Percentiles rank a stretch among this genome's conserved stretches.
Conservation (phyloP, 129 eudicot genomes). For the Rutidosis leptorrhynchoides region DNA sequence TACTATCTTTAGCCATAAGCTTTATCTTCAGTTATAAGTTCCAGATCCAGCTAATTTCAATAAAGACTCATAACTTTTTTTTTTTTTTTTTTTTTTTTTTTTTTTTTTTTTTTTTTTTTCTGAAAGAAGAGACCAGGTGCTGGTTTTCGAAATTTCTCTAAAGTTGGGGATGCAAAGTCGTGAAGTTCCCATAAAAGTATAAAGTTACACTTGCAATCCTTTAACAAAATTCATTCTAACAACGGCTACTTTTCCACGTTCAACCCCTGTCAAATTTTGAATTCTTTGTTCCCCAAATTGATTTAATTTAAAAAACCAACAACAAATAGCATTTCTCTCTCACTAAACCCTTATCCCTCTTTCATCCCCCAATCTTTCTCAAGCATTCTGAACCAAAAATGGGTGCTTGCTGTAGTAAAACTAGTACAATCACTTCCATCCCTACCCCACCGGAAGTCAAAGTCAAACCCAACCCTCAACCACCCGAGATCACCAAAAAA, state of each 20-base stretch:
- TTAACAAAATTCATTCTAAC: not conserved
- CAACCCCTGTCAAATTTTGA: slow-evolving; percentile 30
- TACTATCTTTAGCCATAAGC: too few species aligned
- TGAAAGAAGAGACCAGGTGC: slow-evolving; percentile 2
- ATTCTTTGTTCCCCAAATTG: slow-evolving; percentile 19
- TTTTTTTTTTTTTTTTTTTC: too few species aligned
- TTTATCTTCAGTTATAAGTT: too few species aligned
- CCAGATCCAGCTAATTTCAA: too few species aligned
- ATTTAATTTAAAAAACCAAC: slow-evolving; percentile 23
- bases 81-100: too few species aligned
- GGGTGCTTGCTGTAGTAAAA: slow-evolving; percentile 39
- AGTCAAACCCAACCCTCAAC: slow-evolving; percentile 24
- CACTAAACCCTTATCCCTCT: slow-evolving; percentile 18
- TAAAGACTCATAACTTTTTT: too few species aligned
- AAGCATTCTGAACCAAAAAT: slow-evolving; percentile 19
- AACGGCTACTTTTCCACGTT: slow-evolving; percentile 38
- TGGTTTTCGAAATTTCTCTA: slow-evolving; percentile 16
- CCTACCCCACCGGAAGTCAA: slow-evolving; percentile 27
- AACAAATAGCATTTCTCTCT: slow-evolving; percentile 7
- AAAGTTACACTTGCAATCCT: slow-evolving; percentile 29
- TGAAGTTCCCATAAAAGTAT: slow-evolving; percentile 15
- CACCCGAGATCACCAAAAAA: not conserved
- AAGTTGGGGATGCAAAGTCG: slow-evolving; percentile 2
- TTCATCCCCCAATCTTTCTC: slow-evolving; percentile 9
- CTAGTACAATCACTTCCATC: slow-evolving; percentile 15